Evolutionary conservation across 2,329 filamentous ascomycete species (phyloP).

Genomic region (Alternaria atra): DNA sequence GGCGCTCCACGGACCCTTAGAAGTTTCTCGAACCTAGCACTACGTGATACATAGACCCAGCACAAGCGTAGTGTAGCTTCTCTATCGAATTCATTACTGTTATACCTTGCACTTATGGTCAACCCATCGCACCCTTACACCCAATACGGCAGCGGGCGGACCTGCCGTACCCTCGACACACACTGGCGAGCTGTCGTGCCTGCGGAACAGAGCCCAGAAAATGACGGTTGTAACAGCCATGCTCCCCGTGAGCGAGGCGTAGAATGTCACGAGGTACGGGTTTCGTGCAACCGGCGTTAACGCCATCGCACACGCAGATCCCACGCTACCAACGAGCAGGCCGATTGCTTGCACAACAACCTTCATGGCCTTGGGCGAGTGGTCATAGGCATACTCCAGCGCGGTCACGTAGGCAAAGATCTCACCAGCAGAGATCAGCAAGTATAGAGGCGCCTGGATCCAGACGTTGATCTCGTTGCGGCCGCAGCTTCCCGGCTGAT

Average conservation of each 20-base stretch:
- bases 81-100: too few relatives aligned
- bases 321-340: constrained; percentile 34
- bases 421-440: constrained; percentile 50
- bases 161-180: too few relatives aligned
- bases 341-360: constrained; percentile 39
- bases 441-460: constrained; percentile 50
- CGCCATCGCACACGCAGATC: constrained; percentile 37
- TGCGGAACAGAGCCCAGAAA: too few relatives aligned
- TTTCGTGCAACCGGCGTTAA: constrained; percentile 37
- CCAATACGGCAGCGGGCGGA: too few relatives aligned
- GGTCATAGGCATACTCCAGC: constrained; percentile 52
- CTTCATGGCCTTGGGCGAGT: constrained; percentile 53
- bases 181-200: too few relatives aligned
- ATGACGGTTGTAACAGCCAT: constrained; percentile 19
- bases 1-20: too few relatives aligned
- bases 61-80: too few relatives aligned
- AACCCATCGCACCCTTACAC: too few relatives aligned
- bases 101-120: too few relatives aligned
- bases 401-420: constrained; percentile 52
- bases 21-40: too few relatives aligned
- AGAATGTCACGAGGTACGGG: constrained; percentile 32
- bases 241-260: constrained; percentile 22
- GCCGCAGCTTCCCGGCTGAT: constrained; percentile 49
- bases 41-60: too few relatives aligned
- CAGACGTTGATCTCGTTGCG: constrained; percentile 51